Evolutionary conservation across 306 rosid genomes (phyloP).

Genomic region (Citrullus mucosospermus): DNA sequence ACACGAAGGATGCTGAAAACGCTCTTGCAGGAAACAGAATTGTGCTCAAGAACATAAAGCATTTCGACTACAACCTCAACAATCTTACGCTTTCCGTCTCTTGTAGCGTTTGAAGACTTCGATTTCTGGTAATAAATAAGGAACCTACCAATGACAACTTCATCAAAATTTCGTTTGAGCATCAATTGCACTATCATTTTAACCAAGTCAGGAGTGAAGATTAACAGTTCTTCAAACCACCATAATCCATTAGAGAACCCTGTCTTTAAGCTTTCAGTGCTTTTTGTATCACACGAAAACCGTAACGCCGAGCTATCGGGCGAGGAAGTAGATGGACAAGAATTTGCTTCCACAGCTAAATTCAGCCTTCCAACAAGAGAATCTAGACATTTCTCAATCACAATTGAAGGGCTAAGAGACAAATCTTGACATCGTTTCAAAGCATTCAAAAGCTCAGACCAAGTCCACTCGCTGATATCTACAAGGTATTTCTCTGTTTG

Average conservation of each 20-base stretch:
- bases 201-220: slow-evolving; percentile 43
- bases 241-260: slow-evolving; percentile 40
- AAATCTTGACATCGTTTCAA: slow-evolving; percentile 55
- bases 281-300: slow-evolving; percentile 75
- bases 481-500: slow-evolving; percentile 48
- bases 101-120: slow-evolving; percentile 25
- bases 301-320: slow-evolving; percentile 70
- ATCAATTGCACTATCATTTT: slow-evolving; percentile 44
- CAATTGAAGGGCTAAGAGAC: slow-evolving; percentile 19
- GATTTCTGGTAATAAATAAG: slow-evolving; percentile 68
- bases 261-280: slow-evolving; percentile 69
- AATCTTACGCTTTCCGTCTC: slow-evolving; percentile 33
- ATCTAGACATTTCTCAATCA: slow-evolving; percentile 54
- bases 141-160: slow-evolving; percentile 50
- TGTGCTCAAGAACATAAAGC: slow-evolving; percentile 37
- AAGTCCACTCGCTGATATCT: slow-evolving; percentile 64
- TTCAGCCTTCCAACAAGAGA: slow-evolving; percentile 47
- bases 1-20: slow-evolving; percentile 62
- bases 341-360: slow-evolving; percentile 49
- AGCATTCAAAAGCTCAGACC: slow-evolving; percentile 61
- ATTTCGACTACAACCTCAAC: slow-evolving; percentile 51
- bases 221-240: slow-evolving; percentile 87
- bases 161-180: slow-evolving; percentile 49
- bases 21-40: slow-evolving; percentile 50
- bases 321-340: slow-evolving; percentile 74